phyloP scores from a whole-genome alignment of 2,329 filamentous ascomycete species.

The Xylaria sp. region DNA sequence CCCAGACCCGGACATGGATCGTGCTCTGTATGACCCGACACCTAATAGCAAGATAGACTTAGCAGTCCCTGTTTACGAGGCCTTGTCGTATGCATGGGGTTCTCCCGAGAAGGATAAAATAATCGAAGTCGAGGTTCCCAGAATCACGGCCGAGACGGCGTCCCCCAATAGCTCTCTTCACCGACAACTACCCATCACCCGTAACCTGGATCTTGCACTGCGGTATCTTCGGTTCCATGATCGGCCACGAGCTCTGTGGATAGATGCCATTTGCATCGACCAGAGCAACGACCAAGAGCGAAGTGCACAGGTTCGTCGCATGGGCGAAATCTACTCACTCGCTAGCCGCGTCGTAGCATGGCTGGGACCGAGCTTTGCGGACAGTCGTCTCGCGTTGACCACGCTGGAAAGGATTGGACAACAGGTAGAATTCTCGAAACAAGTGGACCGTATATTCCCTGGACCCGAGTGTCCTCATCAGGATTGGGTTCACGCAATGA shows the following conservation, averaged over 20 bases:
- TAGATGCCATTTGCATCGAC: conserved; percentile 40
- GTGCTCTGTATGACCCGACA: conserved; percentile 24
- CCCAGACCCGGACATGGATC: conserved; percentile 26
- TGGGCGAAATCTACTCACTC: conserved; percentile 36
- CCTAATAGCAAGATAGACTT: not conserved
- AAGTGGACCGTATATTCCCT: not conserved
- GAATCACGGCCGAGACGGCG: not conserved
- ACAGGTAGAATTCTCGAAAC: conserved; percentile 3
- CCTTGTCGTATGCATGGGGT: conserved; percentile 39
- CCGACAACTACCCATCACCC: conserved; percentile 10
- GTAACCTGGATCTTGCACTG: conserved; percentile 33
- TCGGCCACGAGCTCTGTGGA: conserved; percentile 36
- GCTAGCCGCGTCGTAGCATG: conserved; percentile 35
- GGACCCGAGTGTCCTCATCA: conserved; percentile 22
- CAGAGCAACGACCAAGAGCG: conserved; percentile 32
- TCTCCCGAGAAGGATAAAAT: conserved; percentile 10
- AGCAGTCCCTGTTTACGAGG: conserved; percentile 31
- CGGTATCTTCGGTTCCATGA: conserved; percentile 33
- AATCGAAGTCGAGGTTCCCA: conserved; percentile 1
- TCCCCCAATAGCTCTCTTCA: not conserved
- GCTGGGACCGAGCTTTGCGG: conserved; percentile 31
- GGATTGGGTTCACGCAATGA: not conserved
- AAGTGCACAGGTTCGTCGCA: conserved; percentile 36
- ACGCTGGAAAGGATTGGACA: conserved; percentile 26
- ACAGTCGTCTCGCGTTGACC: conserved; percentile 21